A percentile compares a stretch with the other conserved stretches of the same genome.
Evolutionary conservation across 2,329 filamentous ascomycete species (phyloP).

Genomic region (Hypocreales sp.): DNA sequence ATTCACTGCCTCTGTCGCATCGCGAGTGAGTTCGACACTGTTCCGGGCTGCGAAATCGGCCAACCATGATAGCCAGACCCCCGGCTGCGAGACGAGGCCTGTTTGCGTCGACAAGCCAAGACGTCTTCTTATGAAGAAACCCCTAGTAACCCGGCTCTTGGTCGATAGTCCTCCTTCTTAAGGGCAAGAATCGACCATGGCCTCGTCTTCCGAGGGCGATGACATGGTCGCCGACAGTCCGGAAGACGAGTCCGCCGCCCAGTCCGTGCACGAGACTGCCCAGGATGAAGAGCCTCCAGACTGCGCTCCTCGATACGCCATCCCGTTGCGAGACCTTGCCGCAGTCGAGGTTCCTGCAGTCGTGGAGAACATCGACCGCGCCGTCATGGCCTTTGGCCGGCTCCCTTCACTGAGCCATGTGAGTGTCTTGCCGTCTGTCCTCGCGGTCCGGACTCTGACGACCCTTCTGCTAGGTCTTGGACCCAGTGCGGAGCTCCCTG

Average conservation of each 20-base stretch:
- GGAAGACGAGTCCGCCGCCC: slow-evolving; percentile 1
- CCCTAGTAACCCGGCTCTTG: too few species aligned
- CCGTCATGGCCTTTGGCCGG: slow-evolving; percentile 25
- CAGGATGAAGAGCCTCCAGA: slow-evolving; percentile 4
- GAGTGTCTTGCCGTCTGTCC: slow-evolving; percentile 8
- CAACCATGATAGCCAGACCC: too few species aligned
- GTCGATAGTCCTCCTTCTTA: too few species aligned
- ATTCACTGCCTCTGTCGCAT: too few species aligned
- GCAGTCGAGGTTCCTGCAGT: slow-evolving; percentile 28
- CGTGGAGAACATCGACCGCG: slow-evolving; percentile 26
- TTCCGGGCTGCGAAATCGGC: too few species aligned
- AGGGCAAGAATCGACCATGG: too few species aligned
- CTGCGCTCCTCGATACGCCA: slow-evolving; percentile 17
- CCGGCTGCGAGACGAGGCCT: too few species aligned
- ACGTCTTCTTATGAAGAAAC: too few species aligned
- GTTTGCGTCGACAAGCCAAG: too few species aligned
- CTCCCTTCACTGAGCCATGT: slow-evolving; percentile 22
- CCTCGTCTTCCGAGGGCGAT: too few species aligned
- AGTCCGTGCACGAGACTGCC: background rate
- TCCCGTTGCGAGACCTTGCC: slow-evolving; percentile 18
- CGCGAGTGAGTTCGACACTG: too few species aligned
- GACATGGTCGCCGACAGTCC: background rate
- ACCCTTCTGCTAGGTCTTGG: slow-evolving; percentile 26
- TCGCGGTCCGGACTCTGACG: too few species aligned
- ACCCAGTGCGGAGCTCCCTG: slow-evolving; percentile 32